Base-by-base conservation (phyloP, 495 filamentous ascomycete species). In the Penicillium samsonianum region DNA sequence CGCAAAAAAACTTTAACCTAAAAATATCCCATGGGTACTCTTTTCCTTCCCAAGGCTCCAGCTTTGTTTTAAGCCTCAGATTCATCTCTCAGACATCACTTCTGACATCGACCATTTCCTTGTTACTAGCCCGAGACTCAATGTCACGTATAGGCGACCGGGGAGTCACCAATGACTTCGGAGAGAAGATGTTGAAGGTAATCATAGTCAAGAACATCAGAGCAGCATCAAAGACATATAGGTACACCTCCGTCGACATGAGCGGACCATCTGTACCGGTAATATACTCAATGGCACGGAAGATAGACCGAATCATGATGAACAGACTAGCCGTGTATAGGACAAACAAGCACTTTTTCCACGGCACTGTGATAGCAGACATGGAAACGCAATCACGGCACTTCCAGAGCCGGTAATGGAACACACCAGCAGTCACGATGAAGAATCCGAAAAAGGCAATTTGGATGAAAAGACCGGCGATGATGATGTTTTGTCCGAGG, bases 201-300 rank as follows among this genome's bases (percentile, higher is more conserved):
- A 41, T 0, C 38, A 41, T 41, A 19, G 38, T 41, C 38, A 41
- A 19, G 41, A 58, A 22, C 60, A 62, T 62, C 12, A 62, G 25
- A 1, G 55, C 33, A 3, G 50, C 50, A 50, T 62, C 60, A 49
- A 58, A 87, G 6, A 86, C 58, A 64, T 87, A 88, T 38, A 88
- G 49, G 55, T 78, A 80, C 59, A 73, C 76, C 68, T 89, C 86
- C 35, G 80, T 74, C 7, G 53, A 64, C 47, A 86, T 61, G 17
- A 82, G 35, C 57, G 62, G 72, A 1, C 85, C 84, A 11, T 71
- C 65, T 25, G 74, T 64, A 0, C 87, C 85, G 65, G 82, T 72
- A 0, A 76, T 43, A 54, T 84, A 90, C 69, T 90, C 86, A 14
- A 84, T 62, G 28, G 84, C 71, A n/a, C 87, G 76, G 63, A 86